A percentile compares a stretch with the other conserved stretches of the same genome.
phyloP scores from a whole-genome alignment of 306 rosid genomes.

The Dicorynia guianensis region DNA sequence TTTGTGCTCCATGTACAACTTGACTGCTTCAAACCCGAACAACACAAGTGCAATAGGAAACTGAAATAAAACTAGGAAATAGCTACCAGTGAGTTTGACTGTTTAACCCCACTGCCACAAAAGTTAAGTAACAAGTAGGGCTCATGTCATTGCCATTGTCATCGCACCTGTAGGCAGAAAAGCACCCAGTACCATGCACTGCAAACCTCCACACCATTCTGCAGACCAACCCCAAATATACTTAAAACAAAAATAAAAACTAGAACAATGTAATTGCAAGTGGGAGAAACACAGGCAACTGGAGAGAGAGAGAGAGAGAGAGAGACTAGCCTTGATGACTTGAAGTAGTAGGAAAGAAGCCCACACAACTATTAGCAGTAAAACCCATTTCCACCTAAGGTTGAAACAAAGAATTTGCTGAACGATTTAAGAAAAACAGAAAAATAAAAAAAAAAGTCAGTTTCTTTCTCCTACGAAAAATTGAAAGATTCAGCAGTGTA shows the following conservation, averaged over 20 bases:
- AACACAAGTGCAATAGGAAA: slow-evolving; percentile 72
- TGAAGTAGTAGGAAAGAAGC: slow-evolving; percentile 70
- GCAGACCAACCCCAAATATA: slow-evolving; percentile 41
- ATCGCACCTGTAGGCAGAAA: slow-evolving; percentile 73
- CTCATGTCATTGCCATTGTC: slow-evolving; percentile 1
- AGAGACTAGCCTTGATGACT: slow-evolving; percentile 66
- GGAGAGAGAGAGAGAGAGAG: slow-evolving; percentile 22
- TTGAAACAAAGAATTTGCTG: slow-evolving; percentile 76
- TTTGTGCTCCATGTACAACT: slow-evolving; percentile 67
- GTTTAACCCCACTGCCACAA: slow-evolving; percentile 1
- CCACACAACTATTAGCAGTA: slow-evolving; percentile 65
- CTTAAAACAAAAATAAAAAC: background rate
- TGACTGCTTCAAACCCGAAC: slow-evolving; percentile 80
- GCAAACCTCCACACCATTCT: slow-evolving; percentile 69
- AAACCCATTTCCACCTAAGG: slow-evolving; percentile 71
- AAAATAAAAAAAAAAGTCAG: background rate
- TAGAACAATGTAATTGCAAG: background rate
- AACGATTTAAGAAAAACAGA: slow-evolving; percentile 7
- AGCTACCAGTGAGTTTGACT: too few relatives aligned
- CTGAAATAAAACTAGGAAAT: slow-evolving; percentile 44
- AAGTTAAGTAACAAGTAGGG: slow-evolving; percentile 4
- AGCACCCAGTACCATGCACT: slow-evolving; percentile 82
- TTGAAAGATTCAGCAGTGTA: slow-evolving; percentile 2
- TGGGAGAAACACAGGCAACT: background rate
- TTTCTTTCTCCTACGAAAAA: slow-evolving; percentile 10